Conservation (phyloP, 2,329 filamentous ascomycete species). For the Pyrenophora tritici-repentis region DNA sequence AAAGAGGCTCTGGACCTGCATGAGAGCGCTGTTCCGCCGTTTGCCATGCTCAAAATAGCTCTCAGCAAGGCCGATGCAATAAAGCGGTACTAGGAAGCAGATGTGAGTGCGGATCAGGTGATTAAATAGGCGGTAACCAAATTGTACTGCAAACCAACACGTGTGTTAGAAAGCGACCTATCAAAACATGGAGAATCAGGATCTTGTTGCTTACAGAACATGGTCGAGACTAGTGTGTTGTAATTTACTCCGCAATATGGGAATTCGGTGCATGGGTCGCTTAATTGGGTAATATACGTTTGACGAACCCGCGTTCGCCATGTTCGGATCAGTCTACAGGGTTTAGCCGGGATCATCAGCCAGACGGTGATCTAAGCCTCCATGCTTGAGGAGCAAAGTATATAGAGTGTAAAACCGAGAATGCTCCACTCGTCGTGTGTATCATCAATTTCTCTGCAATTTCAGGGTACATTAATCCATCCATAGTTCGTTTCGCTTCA, state of each 20-base stretch:
- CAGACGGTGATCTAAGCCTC: conserved; percentile 14
- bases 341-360: conserved; percentile 23
- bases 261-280: conserved; percentile 32
- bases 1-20: conserved; percentile 26
- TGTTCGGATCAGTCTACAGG: conserved; percentile 30
- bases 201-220: conserved; percentile 39
- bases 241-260: conserved; percentile 36
- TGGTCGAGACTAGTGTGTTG: conserved; percentile 38
- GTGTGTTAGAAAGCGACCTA: background rate
- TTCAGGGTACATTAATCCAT: conserved; percentile 30
- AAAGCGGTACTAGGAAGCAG: conserved; percentile 22
- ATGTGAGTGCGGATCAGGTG: conserved; percentile 34
- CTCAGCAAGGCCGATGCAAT: conserved; percentile 19
- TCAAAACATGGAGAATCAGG: conserved; percentile 27
- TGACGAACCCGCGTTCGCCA: conserved; percentile 19
- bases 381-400: conserved; percentile 9
- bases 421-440: conserved; percentile 10
- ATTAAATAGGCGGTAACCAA: conserved; percentile 16
- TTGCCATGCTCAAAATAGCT: conserved; percentile 37
- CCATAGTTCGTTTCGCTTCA: conserved; percentile 17
- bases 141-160: conserved; percentile 9
- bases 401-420: conserved; percentile 15
- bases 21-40: conserved; percentile 11
- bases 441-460: conserved; percentile 20
- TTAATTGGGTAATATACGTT: conserved; percentile 42